Conservation (phyloP, 2,329 filamentous ascomycete genomes). For the Sporothrix brunneoviolacea region DNA sequence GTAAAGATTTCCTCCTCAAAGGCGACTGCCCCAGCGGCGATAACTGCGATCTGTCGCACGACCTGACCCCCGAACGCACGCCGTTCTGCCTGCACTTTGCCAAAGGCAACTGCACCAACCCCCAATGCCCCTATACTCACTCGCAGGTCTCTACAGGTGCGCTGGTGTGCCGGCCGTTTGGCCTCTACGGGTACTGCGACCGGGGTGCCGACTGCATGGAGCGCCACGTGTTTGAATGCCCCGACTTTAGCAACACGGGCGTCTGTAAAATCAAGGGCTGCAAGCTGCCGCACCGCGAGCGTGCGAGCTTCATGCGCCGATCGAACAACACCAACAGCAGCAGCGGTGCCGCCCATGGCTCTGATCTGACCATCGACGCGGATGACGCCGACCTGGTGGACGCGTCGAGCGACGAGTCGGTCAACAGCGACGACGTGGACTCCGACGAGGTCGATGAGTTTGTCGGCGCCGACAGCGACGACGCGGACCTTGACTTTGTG, state of each 20-base stretch:
- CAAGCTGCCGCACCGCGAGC: slow-evolving; percentile 79
- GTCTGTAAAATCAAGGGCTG: slow-evolving; percentile 75
- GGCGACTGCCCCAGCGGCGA: slow-evolving; percentile 70
- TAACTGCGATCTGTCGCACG: slow-evolving; percentile 85
- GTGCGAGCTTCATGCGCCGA: slow-evolving; percentile 72
- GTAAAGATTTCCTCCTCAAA: slow-evolving; percentile 78
- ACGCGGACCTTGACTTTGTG: slow-evolving; percentile 46
- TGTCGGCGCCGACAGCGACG: slow-evolving; percentile 47
- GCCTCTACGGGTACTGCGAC: slow-evolving; percentile 79
- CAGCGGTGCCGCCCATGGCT: slow-evolving; percentile 34
- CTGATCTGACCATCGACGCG: slow-evolving; percentile 22
- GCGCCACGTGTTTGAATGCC: slow-evolving; percentile 88
- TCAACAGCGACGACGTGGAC: slow-evolving; percentile 71
- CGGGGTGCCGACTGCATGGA: slow-evolving; percentile 71
- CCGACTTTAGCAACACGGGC: slow-evolving; percentile 88
- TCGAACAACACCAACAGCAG: slow-evolving; percentile 46
- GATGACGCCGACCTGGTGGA: slow-evolving; percentile 56
- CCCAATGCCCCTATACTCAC: slow-evolving; percentile 81
- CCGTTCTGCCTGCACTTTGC: slow-evolving; percentile 87
- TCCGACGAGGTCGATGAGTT: slow-evolving; percentile 68
- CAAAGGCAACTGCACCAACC: slow-evolving; percentile 82
- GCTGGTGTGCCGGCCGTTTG: slow-evolving; percentile 78
- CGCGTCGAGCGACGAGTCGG: slow-evolving; percentile 71
- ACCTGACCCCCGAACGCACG: slow-evolving; percentile 72
- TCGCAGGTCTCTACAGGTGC: slow-evolving; percentile 69